Conservation (phyloP, 208 protist genomes). For the Leishmania mexicana region DNA sequence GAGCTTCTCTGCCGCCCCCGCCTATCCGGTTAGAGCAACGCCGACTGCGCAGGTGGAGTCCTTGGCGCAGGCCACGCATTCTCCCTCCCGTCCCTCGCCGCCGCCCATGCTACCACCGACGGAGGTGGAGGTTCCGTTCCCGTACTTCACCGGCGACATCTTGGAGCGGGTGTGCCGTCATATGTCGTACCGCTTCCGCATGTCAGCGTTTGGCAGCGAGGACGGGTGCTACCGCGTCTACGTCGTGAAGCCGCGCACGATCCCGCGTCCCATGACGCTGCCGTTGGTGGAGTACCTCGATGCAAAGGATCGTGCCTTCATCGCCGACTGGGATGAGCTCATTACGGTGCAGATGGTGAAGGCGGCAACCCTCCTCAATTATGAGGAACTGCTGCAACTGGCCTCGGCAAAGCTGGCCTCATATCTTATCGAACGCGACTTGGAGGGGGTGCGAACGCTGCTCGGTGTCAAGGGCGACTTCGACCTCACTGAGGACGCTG, state of each 20-base stretch:
- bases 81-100: background rate
- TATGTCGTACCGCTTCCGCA: conserved; percentile 78
- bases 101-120: conserved; percentile 7
- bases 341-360: conserved; percentile 80
- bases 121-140: conserved; percentile 69
- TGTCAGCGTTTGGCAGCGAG: conserved; percentile 41
- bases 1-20: background rate
- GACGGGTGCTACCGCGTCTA: conserved; percentile 48
- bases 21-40: background rate
- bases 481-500: conserved; percentile 73
- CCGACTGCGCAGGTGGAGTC: background rate
- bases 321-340: conserved; percentile 79
- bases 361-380: conserved; percentile 88
- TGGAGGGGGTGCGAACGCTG: conserved; percentile 85
- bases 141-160: conserved; percentile 67
- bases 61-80: background rate
- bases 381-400: conserved; percentile 86
- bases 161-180: conserved; percentile 71
- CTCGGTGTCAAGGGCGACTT: conserved; percentile 93
- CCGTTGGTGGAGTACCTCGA: conserved; percentile 80
- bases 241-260: conserved; percentile 46
- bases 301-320: conserved; percentile 55
- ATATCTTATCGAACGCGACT: conserved; percentile 80
- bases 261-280: conserved; percentile 78
- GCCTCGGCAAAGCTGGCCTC: conserved; percentile 84